Conservation (phyloP, 2,329 filamentous ascomycete species). For the Penicillium oxalicum region DNA sequence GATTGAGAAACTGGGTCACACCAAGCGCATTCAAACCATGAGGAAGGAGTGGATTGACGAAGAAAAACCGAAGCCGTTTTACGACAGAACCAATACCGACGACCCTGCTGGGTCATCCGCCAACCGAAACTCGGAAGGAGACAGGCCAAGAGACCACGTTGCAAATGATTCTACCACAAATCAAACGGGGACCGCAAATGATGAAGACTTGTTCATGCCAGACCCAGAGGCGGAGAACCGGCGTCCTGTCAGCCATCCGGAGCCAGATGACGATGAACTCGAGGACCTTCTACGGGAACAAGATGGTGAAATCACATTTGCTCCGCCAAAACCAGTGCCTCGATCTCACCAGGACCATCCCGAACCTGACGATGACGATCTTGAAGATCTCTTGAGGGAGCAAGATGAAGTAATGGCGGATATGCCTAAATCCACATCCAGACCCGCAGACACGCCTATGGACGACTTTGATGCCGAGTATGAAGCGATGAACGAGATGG, state of each 20-base stretch:
- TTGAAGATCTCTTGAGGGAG: constrained; percentile 52
- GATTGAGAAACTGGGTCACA: constrained; percentile 90
- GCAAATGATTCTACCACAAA: neutral
- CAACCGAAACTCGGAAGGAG: constrained; percentile 1
- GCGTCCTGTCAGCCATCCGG: constrained; percentile 10
- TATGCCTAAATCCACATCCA: constrained; percentile 1
- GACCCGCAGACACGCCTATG: neutral
- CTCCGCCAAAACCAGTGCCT: neutral
- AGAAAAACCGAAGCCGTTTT: constrained; percentile 34
- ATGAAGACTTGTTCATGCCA: constrained; percentile 27
- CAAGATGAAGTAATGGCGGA: constrained; percentile 25
- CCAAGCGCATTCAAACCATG: constrained; percentile 67
- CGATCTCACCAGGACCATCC: constrained; percentile 9
- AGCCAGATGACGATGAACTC: constrained; percentile 44
- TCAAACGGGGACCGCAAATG: constrained; percentile 2
- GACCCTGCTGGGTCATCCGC: constrained; percentile 3
- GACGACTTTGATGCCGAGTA: constrained; percentile 56
- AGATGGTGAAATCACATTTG: constrained; percentile 27
- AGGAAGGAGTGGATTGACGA: constrained; percentile 82
- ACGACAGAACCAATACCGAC: constrained; percentile 1
- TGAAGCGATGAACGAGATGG: constrained; percentile 54
- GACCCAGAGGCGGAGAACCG: constrained; percentile 11
- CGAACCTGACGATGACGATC: constrained; percentile 41
- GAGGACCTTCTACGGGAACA: constrained; percentile 52
- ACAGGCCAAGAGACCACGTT: neutral